These are phyloP conservation scores for Cytospora schulzeri DNA, from an alignment of 2,329 filamentous ascomycete genomes.

Conservation along the genomic window DNA sequence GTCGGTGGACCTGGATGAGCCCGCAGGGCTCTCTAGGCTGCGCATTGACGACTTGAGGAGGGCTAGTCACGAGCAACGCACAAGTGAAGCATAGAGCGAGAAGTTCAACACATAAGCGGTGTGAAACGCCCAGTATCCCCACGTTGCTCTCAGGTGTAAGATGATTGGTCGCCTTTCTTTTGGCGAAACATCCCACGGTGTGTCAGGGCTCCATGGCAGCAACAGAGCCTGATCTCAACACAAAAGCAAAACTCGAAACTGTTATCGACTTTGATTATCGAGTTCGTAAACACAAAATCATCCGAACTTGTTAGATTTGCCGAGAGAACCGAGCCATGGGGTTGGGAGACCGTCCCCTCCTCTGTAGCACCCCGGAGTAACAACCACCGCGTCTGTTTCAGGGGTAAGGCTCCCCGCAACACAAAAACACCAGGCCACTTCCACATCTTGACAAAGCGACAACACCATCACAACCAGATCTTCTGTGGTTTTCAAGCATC, in stretches of 20 bases:
- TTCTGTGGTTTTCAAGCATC: background rate
- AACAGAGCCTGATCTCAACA: background rate
- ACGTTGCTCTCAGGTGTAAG: conserved; percentile 15
- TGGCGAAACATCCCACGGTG: conserved; percentile 12
- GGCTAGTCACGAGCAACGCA: conserved; percentile 16
- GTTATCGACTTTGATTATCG: background rate
- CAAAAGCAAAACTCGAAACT: background rate
- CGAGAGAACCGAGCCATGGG: background rate
- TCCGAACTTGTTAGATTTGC: background rate
- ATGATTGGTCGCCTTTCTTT: conserved; percentile 28
- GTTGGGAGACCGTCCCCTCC: background rate
- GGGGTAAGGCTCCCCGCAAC: conserved; percentile 25
- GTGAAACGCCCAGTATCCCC: background rate
- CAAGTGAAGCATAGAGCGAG: background rate
- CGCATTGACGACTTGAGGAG: conserved; percentile 37
- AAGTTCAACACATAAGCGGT: background rate
- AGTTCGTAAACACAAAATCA: background rate
- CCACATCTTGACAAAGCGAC: background rate
- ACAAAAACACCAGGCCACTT: conserved; percentile 10
- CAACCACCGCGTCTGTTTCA: conserved; percentile 23
- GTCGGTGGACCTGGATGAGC: conserved; percentile 46
- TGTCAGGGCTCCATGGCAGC: background rate
- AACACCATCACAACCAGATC: background rate
- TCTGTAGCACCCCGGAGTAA: conserved; percentile 21
- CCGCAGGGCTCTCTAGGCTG: conserved; percentile 44